Percentiles rank a stretch among this genome's conserved stretches.
Evolutionary conservation across 495 filamentous ascomycete species (phyloP).

Genomic region (Penicillium roqueforti): DNA sequence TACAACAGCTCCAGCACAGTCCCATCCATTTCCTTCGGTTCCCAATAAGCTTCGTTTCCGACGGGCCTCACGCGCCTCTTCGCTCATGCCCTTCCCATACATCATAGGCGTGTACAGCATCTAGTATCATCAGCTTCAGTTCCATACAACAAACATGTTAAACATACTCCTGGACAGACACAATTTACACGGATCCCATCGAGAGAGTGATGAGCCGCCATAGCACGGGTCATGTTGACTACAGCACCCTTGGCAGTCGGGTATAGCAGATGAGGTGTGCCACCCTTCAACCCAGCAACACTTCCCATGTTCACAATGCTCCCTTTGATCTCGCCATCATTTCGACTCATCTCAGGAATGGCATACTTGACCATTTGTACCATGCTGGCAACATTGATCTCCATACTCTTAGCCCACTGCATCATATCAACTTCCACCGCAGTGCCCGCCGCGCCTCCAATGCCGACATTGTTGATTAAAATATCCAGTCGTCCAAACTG

Average conservation of each 20-base stretch:
- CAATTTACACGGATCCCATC: slow-evolving; percentile 56
- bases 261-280: slow-evolving; percentile 56
- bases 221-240: slow-evolving; percentile 55
- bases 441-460: slow-evolving; percentile 49
- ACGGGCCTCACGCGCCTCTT: slow-evolving; percentile 44
- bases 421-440: slow-evolving; percentile 52
- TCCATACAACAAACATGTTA: background rate
- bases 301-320: slow-evolving; percentile 56
- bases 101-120: slow-evolving; percentile 63
- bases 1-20: slow-evolving; percentile 33
- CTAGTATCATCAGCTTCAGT: slow-evolving; percentile 2
- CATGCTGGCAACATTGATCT: slow-evolving; percentile 58
- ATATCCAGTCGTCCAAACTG: slow-evolving; percentile 51
- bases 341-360: slow-evolving; percentile 50
- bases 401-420: slow-evolving; percentile 49
- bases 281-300: slow-evolving; percentile 54
- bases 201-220: slow-evolving; percentile 53
- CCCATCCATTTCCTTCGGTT: slow-evolving; percentile 54
- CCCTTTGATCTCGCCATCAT: slow-evolving; percentile 36
- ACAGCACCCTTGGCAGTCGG: slow-evolving; percentile 59
- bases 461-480: slow-evolving; percentile 54
- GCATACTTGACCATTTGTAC: slow-evolving; percentile 53
- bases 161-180: slow-evolving; percentile 49
- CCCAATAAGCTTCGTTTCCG: slow-evolving; percentile 47
- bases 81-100: slow-evolving; percentile 48